Conservation (phyloP, 768 basidiomycete species). For the Russula olivacea region DNA sequence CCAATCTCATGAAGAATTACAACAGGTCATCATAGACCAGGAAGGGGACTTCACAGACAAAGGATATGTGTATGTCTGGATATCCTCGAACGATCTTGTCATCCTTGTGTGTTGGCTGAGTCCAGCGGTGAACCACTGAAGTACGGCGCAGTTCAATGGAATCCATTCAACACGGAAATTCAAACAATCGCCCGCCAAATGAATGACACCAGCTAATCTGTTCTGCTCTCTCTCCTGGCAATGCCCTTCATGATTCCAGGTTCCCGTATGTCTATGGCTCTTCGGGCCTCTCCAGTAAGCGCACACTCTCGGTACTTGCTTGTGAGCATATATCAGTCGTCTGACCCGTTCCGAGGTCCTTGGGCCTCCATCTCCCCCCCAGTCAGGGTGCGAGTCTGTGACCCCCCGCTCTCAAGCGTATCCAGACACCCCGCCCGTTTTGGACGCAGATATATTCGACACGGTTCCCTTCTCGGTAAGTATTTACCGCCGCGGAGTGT, state of each 20-base stretch:
- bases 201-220: not conserved
- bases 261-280: conserved; percentile 17
- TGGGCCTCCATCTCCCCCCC: conserved; percentile 16
- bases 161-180: conserved; percentile 11
- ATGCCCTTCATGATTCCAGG: conserved; percentile 19
- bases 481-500: not conserved
- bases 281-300: conserved; percentile 9
- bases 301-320: not conserved
- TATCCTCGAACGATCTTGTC: not conserved
- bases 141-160: not conserved
- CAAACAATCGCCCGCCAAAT: conserved; percentile 1
- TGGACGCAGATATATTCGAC: conserved; percentile 24
- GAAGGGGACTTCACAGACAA: not conserved
- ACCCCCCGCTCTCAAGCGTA: conserved; percentile 14
- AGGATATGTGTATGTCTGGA: too few species aligned
- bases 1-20: not conserved
- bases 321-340: not conserved
- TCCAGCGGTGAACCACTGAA: not conserved
- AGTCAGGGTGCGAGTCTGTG: conserved; percentile 12
- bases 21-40: not conserved
- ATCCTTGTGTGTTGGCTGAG: not conserved
- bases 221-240: not conserved
- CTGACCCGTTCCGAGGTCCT: not conserved
- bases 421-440: conserved; percentile 23
- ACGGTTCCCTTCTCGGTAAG: conserved; percentile 26